A percentile compares a stretch with the other conserved stretches of the same genome.
Conservation (phyloP, 2,329 filamentous ascomycete species). For the Colletotrichum musae region DNA sequence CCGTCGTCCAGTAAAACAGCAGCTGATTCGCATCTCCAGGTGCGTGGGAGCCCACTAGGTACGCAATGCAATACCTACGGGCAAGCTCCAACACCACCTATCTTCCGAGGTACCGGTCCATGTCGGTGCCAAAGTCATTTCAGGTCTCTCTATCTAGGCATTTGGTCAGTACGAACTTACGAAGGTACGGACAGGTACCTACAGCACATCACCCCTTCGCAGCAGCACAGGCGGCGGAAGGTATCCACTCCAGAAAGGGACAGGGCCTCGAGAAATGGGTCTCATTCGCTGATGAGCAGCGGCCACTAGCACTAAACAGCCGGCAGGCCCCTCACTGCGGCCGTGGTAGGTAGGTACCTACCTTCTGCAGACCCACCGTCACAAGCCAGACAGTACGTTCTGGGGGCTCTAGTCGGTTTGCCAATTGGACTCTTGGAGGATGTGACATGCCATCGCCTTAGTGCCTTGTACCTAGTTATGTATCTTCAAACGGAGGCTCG, state of each 20-base stretch:
- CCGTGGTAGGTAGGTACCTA: neutral
- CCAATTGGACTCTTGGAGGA: slow-evolving; percentile 7
- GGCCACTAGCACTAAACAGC: slow-evolving; percentile 28
- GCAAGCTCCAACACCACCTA: no score
- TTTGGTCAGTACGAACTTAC: neutral
- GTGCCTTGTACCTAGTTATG: neutral
- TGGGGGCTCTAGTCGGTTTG: slow-evolving; percentile 3
- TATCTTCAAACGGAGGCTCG: slow-evolving; percentile 20
- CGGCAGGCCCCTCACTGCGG: slow-evolving; percentile 17
- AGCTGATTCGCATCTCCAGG: slow-evolving; percentile 28
- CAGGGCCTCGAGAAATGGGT: slow-evolving; percentile 27
- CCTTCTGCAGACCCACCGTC: slow-evolving; percentile 20
- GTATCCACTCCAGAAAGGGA: neutral
- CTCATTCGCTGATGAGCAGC: slow-evolving; percentile 28
- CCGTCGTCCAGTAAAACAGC: slow-evolving; percentile 16
- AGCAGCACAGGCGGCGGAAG: neutral
- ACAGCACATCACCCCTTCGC: neutral
- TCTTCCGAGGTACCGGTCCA: no score
- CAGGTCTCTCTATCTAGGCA: no score
- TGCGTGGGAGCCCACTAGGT: neutral
- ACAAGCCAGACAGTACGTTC: slow-evolving; percentile 24
- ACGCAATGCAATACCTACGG: no score
- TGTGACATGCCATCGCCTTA: neutral
- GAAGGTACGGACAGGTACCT: neutral
- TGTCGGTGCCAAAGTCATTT: no score